Evolutionary conservation across 805 yeast species (phyloP).

Genomic region (Candida morakotiae): DNA sequence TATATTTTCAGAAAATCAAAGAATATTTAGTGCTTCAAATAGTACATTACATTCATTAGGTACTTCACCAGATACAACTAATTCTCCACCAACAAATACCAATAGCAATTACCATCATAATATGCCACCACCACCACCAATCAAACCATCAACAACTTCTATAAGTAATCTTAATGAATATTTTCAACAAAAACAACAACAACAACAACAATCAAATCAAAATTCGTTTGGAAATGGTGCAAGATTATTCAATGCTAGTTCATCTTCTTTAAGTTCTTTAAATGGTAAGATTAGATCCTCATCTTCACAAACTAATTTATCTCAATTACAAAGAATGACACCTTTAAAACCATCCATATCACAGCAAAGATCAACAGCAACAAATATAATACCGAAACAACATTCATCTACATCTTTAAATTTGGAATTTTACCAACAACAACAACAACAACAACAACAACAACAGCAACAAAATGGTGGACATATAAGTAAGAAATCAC

Average conservation of each 20-base stretch:
- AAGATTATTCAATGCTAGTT: conserved; percentile 14
- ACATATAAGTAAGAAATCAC: conserved; percentile 32
- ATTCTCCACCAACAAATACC: conserved; percentile 5
- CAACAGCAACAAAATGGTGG: conserved; percentile 4
- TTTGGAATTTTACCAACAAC: conserved; percentile 28
- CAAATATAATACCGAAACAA: conserved; percentile 20
- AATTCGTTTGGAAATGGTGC: conserved; percentile 8
- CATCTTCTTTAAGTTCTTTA: conserved; percentile 17
- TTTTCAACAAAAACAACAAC: conserved; percentile 19
- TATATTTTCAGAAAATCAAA: conserved; percentile 15
- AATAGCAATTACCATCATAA: too few relatives aligned
- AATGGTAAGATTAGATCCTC: conserved; percentile 20
- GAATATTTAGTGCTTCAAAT: conserved; percentile 22
- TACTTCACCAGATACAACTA: conserved; percentile 29
- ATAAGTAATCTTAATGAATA: conserved; percentile 31
- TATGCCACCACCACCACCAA: conserved; percentile 3
- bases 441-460: too few relatives aligned
- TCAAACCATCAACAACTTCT: conserved; percentile 16
- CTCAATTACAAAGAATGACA: conserved; percentile 38
- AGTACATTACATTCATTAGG: conserved; percentile 25
- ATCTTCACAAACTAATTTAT: conserved; percentile 18
- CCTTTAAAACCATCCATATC: conserved; percentile 26
- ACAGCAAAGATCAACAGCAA: conserved; percentile 1
- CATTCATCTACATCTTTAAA: conserved; percentile 30
- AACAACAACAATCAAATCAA: not conserved